These are phyloP conservation scores for Spirogloea muscicola DNA, from an alignment of 139 green algal genomes.

Conservation along the genomic window DNA sequence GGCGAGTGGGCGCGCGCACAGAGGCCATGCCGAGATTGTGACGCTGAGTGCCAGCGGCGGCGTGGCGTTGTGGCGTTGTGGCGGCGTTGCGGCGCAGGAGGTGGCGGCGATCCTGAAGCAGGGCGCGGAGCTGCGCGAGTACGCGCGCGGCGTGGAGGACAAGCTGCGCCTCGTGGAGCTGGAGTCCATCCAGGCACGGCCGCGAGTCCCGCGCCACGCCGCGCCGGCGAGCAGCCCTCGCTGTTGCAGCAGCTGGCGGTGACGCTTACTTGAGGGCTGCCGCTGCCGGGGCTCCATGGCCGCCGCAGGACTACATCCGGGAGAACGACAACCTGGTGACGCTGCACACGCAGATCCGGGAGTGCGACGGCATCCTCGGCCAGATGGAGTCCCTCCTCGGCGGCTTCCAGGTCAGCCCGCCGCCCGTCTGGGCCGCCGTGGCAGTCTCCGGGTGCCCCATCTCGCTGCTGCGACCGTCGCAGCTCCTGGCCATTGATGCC, in stretches of 20 bases:
- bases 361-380: slow-evolving; percentile 81
- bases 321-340: slow-evolving; percentile 84
- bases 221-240: too few relatives aligned
- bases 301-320: slow-evolving; percentile 84
- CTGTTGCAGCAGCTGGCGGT: too few relatives aligned
- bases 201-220: too few relatives aligned
- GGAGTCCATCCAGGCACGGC: slow-evolving; percentile 78
- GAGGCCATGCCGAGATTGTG: too few relatives aligned
- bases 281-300: too few relatives aligned
- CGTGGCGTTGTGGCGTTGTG: background rate
- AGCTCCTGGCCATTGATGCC: too few relatives aligned
- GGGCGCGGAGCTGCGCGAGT: slow-evolving; percentile 64
- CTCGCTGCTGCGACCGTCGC: too few relatives aligned
- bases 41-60: too few relatives aligned
- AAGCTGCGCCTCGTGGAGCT: slow-evolving; percentile 79
- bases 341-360: slow-evolving; percentile 83
- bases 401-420: slow-evolving; percentile 81
- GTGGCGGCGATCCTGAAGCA: slow-evolving; percentile 38
- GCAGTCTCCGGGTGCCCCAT: too few relatives aligned
- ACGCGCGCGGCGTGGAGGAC: slow-evolving; percentile 73
- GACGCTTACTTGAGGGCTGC: too few relatives aligned
- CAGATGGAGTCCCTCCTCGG: slow-evolving; percentile 85
- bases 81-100: slow-evolving; percentile 17
- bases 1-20: too few relatives aligned
- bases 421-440: too few relatives aligned